Evolutionary conservation across 2,329 filamentous ascomycete species (phyloP).

Genomic region (Aureobasidium melanogenum): DNA sequence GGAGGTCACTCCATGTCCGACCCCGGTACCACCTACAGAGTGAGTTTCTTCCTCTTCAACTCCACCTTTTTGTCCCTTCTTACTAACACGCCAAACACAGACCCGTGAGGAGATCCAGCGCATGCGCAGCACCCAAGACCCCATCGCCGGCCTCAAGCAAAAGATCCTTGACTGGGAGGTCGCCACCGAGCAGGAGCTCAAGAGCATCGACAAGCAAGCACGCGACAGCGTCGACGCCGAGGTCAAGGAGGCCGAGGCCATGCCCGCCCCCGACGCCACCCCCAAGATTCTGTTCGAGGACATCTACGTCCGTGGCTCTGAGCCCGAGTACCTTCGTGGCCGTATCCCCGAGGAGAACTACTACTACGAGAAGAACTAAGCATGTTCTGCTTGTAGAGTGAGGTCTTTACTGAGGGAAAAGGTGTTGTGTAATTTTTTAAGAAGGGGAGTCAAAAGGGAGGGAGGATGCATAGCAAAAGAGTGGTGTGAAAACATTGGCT

Average conservation of each 20-base stretch:
- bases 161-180: conserved; percentile 96
- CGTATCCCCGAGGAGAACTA: conserved; percentile 87
- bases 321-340: conserved; percentile 82
- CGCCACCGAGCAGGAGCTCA: conserved; percentile 87
- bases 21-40: conserved; percentile 94
- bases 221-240: conserved; percentile 78
- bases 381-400: neutral
- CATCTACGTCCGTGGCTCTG: conserved; percentile 82
- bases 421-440: neutral
- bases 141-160: conserved; percentile 95
- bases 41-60: conserved; percentile 18
- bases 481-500: neutral
- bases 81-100: conserved; percentile 18
- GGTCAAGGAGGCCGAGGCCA: conserved; percentile 82
- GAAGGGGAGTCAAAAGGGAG: neutral
- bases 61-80: too few species aligned
- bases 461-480: neutral
- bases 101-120: conserved; percentile 99
- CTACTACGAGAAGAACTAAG: conserved; percentile 47
- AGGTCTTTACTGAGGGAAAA: neutral
- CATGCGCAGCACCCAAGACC: conserved; percentile 98
- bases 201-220: conserved; percentile 90
- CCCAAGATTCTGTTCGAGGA: conserved; percentile 87
- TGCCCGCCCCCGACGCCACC: conserved; percentile 70
- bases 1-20: conserved; percentile 99